Base-by-base conservation (phyloP, 2,329 filamentous ascomycete genomes). In the Verticillium nonalfalfae region DNA sequence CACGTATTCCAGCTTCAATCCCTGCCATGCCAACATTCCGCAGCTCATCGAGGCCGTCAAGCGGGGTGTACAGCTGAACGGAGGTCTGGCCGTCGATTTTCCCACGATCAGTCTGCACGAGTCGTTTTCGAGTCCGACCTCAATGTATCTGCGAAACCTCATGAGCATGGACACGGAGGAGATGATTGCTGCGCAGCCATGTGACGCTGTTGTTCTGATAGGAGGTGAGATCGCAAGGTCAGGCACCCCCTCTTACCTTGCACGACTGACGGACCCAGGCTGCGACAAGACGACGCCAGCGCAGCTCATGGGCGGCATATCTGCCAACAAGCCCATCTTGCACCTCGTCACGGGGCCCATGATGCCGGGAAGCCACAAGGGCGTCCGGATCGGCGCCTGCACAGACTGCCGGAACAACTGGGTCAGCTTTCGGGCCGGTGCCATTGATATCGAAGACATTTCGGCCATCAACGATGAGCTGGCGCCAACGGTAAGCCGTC, bases 121-220 rank as follows among this genome's bases (percentile, higher is more conserved):
- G 77, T 82, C 79, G 2, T 91, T 92, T 69, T 80, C 88, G 0
- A 78, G 81, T 55, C 89, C 89, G 2, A 91, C 89, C 4, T 90
- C 88, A 74, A 91, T 92, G 89, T 91, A 86, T 60, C 69, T 91
- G 57, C 74, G 89, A 36, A 91, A 91, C 65, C 69, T 91, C 61
- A 91, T 92, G 89, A 88, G 85, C 66, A 90, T 91, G 86, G 89
- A 91, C 69, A 91, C 89, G 0, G 89, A 91, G 71, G 89, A 91
- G 75, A 91, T 91, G 89, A 86, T 91, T 59, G 78, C 78, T 54
- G 88, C 88, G 0, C 89, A 91, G 72, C 89, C 89, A 0, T 79
- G 89, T 15, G 89, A 92, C 73, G 85, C 86, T 0, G 84, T 85
- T 10, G 80, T 90, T 14, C 78, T 89, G 65, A 87, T 91, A 66